These are phyloP conservation scores for Nicotiana tabacum DNA, from an alignment of 257 asterid genomes.

Conservation along the genomic window DNA sequence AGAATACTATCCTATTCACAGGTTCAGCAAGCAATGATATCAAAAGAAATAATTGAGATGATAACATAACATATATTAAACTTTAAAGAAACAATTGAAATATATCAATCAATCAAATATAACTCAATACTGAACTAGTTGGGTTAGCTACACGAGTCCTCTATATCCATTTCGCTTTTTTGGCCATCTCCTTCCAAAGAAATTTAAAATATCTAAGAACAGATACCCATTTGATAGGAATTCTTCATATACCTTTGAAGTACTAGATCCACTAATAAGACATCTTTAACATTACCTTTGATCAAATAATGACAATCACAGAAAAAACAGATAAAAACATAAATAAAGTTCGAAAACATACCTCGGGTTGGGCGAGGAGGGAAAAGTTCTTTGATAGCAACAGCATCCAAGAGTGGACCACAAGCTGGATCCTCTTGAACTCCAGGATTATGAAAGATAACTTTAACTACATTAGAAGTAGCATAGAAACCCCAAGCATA, in stretches of 20 bases:
- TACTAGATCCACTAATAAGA: neutral
- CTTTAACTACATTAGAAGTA: conserved; percentile 33
- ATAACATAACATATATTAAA: too few relatives aligned
- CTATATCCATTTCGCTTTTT: neutral
- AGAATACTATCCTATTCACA: neutral
- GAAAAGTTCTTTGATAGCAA: conserved; percentile 72
- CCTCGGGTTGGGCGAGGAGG: conserved; percentile 54
- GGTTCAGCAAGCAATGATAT: neutral
- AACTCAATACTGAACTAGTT: neutral
- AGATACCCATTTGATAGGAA: neutral
- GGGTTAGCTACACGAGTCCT: neutral
- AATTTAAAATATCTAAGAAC: neutral
- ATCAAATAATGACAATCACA: neutral
- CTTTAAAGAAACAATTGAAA: neutral
- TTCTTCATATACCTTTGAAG: neutral
- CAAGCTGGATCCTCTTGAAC: conserved; percentile 85
- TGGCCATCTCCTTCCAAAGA: neutral
- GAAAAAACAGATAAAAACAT: neutral
- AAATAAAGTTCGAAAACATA: conserved; percentile 7
- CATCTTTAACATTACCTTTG: neutral
- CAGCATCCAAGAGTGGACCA: conserved; percentile 86
- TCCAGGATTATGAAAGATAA: conserved; percentile 68
- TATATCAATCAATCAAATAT: neutral
- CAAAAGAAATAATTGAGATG: neutral
- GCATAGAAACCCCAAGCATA: conserved; percentile 85